Evolutionary conservation across 2,329 filamentous ascomycete genomes (phyloP).

Genomic region (Sarocladium oryzae): DNA sequence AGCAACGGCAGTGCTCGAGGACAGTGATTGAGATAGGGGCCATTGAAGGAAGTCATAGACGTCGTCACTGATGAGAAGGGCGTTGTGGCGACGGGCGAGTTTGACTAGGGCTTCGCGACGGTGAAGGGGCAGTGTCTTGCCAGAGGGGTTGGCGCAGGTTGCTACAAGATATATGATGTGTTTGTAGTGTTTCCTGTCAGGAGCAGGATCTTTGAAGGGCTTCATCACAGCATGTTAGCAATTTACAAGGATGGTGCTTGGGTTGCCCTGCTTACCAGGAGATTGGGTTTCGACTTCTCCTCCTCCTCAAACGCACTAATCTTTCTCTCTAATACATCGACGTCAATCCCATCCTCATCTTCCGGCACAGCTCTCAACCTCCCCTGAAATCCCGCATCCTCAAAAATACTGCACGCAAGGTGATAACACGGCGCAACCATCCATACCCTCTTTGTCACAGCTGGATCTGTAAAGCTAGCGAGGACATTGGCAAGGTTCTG

Average conservation of each 20-base stretch:
- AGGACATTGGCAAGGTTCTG: slow-evolving; percentile 75
- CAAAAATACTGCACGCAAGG: slow-evolving; percentile 78
- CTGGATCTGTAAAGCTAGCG: slow-evolving; percentile 73
- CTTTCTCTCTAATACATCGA: slow-evolving; percentile 39
- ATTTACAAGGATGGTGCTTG: too few species aligned
- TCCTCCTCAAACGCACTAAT: slow-evolving; percentile 23
- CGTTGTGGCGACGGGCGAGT: slow-evolving; percentile 73
- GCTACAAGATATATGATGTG: slow-evolving; percentile 87
- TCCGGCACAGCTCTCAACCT: slow-evolving; percentile 66
- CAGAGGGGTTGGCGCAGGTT: slow-evolving; percentile 83
- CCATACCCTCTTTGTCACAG: slow-evolving; percentile 70
- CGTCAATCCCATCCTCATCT: slow-evolving; percentile 69
- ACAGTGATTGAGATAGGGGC: slow-evolving; percentile 52
- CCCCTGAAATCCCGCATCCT: slow-evolving; percentile 67
- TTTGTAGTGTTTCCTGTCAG: slow-evolving; percentile 71
- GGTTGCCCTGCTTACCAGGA: not conserved
- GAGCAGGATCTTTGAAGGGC: slow-evolving; percentile 48
- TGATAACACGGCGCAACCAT: slow-evolving; percentile 78
- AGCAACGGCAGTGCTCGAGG: slow-evolving; percentile 49
- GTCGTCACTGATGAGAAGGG: slow-evolving; percentile 81
- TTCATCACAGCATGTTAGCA: slow-evolving; percentile 11
- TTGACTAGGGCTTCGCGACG: slow-evolving; percentile 63
- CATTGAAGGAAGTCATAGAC: slow-evolving; percentile 93
- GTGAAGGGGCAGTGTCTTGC: slow-evolving; percentile 67
- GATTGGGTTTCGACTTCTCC: slow-evolving; percentile 7